These are phyloP conservation scores for Anisogramma anomala DNA, from an alignment of 2,329 filamentous ascomycete species.

Conservation along the genomic window DNA sequence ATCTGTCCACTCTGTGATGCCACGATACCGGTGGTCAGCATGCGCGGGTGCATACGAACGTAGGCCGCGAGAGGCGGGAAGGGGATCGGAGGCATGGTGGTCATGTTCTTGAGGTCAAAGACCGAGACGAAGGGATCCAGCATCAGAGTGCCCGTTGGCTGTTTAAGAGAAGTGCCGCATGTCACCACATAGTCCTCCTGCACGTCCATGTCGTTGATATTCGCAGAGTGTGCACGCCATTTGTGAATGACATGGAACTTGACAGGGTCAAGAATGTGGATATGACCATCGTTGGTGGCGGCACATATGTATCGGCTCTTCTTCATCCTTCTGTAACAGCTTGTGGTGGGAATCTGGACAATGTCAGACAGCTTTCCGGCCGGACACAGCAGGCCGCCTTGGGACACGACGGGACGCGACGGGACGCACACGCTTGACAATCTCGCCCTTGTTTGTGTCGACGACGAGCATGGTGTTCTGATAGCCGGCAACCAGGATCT, in stretches of 20 bases:
- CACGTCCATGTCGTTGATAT: constrained; percentile 94
- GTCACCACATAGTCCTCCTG: constrained; percentile 92
- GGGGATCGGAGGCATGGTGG: constrained; percentile 78
- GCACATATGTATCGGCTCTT: constrained; percentile 84
- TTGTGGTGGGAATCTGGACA: constrained; percentile 52
- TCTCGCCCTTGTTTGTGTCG: constrained; percentile 57
- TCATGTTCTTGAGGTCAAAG: constrained; percentile 85
- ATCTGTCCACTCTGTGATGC: constrained; percentile 86
- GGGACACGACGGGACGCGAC: too few species aligned
- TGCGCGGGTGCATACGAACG: constrained; percentile 90
- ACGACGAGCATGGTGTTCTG: constrained; percentile 77
- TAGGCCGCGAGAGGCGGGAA: constrained; percentile 88
- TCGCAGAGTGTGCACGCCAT: constrained; percentile 82
- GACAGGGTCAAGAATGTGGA: constrained; percentile 75
- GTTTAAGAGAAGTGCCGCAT: constrained; percentile 81
- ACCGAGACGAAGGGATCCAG: constrained; percentile 90
- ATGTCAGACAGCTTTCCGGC: constrained; percentile 23
- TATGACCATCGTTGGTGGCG: constrained; percentile 67
- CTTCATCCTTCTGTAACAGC: constrained; percentile 86
- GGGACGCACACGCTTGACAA: constrained; percentile 52
- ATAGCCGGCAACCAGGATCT: constrained; percentile 77
- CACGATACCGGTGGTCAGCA: constrained; percentile 90
- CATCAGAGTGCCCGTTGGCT: constrained; percentile 61
- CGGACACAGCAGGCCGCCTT: too few species aligned
- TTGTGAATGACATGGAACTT: constrained; percentile 69